A percentile compares a stretch with the other conserved stretches of the same genome.
phyloP scores from a whole-genome alignment of 495 filamentous ascomycete species.

The Sabuloglossum arenarium region DNA sequence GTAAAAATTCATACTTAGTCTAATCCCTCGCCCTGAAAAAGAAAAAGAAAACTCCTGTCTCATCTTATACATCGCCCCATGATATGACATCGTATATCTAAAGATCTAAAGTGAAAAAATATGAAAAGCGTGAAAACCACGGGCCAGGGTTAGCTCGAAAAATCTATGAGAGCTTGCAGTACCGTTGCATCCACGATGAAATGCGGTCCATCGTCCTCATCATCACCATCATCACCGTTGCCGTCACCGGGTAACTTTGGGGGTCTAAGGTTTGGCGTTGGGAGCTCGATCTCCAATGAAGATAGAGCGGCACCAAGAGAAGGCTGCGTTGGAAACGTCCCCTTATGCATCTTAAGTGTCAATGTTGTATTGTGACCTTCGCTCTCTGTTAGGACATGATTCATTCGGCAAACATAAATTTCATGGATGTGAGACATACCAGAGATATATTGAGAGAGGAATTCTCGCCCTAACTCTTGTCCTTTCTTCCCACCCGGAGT shows the following conservation, averaged over 20 bases:
- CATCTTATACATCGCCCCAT: neutral
- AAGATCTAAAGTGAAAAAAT: neutral
- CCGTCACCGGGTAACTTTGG: constrained; percentile 26
- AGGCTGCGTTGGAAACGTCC: constrained; percentile 54
- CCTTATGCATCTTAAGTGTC: constrained; percentile 42
- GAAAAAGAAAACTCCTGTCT: neutral
- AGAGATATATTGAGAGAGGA: constrained; percentile 73
- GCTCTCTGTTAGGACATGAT: neutral
- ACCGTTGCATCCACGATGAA: constrained; percentile 79
- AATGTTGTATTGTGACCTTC: constrained; percentile 58
- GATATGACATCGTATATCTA: neutral
- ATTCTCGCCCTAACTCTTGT: constrained; percentile 37
- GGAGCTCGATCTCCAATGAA: constrained; percentile 40
- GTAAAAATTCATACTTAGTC: neutral
- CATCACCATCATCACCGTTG: constrained; percentile 21
- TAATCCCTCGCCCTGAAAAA: neutral
- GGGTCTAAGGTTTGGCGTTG: constrained; percentile 39
- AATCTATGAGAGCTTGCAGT: constrained; percentile 8
- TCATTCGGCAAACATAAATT: neutral
- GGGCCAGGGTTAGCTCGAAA: neutral
- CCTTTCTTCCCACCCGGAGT: constrained; percentile 36
- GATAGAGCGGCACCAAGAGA: constrained; percentile 51
- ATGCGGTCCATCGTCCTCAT: constrained; percentile 21
- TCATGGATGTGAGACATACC: constrained; percentile 24
- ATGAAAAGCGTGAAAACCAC: neutral